Evolutionary conservation across 495 filamentous ascomycete species (phyloP), one percentile per base, ranked within the genome.

Genomic region (Podospora fimiseda): DNA sequence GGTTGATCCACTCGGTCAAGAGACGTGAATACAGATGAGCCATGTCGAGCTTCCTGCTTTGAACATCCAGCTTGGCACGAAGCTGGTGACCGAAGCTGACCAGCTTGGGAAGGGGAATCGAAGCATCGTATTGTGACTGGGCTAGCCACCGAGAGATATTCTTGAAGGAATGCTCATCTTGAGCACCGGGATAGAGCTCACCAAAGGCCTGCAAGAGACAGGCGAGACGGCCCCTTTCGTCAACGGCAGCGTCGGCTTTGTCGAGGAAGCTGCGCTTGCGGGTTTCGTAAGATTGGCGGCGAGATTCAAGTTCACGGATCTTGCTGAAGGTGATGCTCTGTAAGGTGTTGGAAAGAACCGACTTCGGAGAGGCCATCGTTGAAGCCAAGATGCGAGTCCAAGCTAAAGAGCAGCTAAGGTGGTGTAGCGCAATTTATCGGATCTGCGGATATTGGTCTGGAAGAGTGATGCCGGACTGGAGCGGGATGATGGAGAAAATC

Each of bases 311-410:
- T 50, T 84, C 82, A 5, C 64, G 71, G 58, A 86, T 79, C 63
- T 87, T 87, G 52, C 78, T 84, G 45, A 67, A 58, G 14, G 83
- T 86, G 66, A 87, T 84, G 39, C 80, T 83, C 56, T 80, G 74
- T 24, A 87, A 71, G 13, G 82, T 84, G 60, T 81, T 75, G 14
- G 82, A 82, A 41, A 85, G 60, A 37, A 68, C 65, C 0, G 63
- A 63, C 22, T 56, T 58, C 19, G 68, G 60, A n/a, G 65, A 58
- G 8, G 68, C 58, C 68, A 69, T 72, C 52, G 41, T 59, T 23
- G 38, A 16, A 27, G 14, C 15, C 3, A 48, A 2, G 45, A 30
- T 33, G 30, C 19, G 51, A 5, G 44, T 8, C 14, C 4, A 21
- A 19, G 23, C 14, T 20, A 23, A 36, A 27, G 22, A 18, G 9